Evolutionary conservation across 805 yeast species (phyloP), one percentile per base, ranked within the genome.

Genomic region (Starmera amethionina): DNA sequence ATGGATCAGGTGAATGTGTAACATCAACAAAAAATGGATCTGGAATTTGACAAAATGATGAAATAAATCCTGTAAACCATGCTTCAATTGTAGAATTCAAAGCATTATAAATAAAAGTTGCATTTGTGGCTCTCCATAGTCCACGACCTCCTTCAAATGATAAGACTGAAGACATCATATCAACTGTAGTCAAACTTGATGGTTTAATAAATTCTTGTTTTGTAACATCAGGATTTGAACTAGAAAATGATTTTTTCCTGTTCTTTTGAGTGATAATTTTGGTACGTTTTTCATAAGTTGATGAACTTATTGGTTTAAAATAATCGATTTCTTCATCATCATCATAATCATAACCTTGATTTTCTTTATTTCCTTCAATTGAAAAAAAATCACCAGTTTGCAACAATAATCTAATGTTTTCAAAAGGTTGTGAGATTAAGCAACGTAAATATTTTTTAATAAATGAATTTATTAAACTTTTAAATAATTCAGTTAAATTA

Each of bases 21-120:
- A 83, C 70, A 46, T 86, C 95, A 49, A 87, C 79, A 56, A 87
- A 82, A 45, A 79, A 77, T 3, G 96, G 96, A 56, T 89, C 97
- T 0, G 96, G 95, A 28, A 87, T 75, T 15, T 83, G 81, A 39
- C 84, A 59, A 36, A 85, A 63, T 2, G 96, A 93, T 5, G 96
- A 79, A 8, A 88, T 56, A 46, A 89, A 75, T 4, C 96, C 96
- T 0, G 94, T 82, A 37, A 88, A 68, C 97, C 97, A 89, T 1
- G 96, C 86, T 54, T 85, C 90, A 36, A 88, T 63, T 0, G 95
- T 82, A 37, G 78, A 75, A 2, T 81, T 75, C 15, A 87, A 65
- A 0, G 95, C 82, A 40, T 74, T 81, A 55, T 82, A 72, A 15
- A 93, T 68, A 52, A 88, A 90, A 0, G 95, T 72, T 3, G 95